phyloP scores from a whole-genome alignment of 257 asterid genomes.

The Oldenlandia corymbosa region DNA sequence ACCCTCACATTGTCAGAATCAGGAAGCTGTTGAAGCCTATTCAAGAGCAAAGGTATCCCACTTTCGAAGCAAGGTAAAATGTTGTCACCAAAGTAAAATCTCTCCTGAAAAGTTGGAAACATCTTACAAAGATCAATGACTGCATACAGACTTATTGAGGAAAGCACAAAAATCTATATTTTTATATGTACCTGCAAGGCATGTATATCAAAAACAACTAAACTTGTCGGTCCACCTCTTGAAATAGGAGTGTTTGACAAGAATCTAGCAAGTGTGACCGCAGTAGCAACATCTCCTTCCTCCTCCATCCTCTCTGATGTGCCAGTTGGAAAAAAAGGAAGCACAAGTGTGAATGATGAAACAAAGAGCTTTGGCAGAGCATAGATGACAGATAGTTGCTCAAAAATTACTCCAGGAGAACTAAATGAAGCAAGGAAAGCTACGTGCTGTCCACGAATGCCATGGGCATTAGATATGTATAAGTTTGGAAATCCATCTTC shows the following conservation, averaged over 20 bases:
- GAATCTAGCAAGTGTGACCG: conserved; percentile 93
- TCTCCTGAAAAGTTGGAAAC: conserved; percentile 55
- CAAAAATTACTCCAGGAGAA: conserved; percentile 96
- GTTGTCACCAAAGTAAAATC: conserved; percentile 94
- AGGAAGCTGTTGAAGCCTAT: conserved; percentile 87
- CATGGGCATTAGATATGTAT: conserved; percentile 93
- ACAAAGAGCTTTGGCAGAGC: conserved; percentile 91
- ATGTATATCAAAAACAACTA: conserved; percentile 92
- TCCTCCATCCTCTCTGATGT: conserved; percentile 99
- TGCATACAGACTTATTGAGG: neutral
- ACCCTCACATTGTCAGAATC: conserved; percentile 95
- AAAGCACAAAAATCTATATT: neutral
- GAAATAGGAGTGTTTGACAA: conserved; percentile 84
- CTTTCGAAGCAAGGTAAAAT: conserved; percentile 94
- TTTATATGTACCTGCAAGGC: conserved; percentile 72
- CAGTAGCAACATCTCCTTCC: conserved; percentile 99
- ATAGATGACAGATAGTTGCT: conserved; percentile 82
- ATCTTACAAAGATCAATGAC: conserved; percentile 8
- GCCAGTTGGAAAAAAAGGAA: conserved; percentile 98
- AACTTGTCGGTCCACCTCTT: conserved; percentile 92
- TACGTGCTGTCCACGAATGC: conserved; percentile 89
- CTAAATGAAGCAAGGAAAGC: conserved; percentile 98
- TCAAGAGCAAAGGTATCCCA: conserved; percentile 85
- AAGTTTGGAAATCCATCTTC: conserved; percentile 98
- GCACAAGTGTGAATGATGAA: conserved; percentile 89